Evolutionary conservation across 2,329 filamentous ascomycete genomes (phyloP).

Genomic region (Microsporum ferrugineum): DNA sequence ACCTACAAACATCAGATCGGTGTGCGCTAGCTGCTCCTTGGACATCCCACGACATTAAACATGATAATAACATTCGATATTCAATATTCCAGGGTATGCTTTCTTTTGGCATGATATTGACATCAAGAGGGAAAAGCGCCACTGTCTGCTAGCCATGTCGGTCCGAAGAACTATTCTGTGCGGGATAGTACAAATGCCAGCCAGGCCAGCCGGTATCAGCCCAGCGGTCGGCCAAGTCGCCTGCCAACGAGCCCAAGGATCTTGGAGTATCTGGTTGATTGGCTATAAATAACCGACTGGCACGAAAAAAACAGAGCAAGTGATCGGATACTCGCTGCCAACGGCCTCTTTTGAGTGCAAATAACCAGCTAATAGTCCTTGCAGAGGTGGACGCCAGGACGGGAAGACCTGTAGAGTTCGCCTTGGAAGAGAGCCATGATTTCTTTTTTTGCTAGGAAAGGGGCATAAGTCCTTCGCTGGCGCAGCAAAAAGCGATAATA

Average conservation of each 20-base stretch:
- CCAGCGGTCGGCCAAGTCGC: neutral
- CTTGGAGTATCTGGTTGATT: neutral
- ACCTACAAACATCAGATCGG: no score
- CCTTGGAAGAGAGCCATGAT: neutral
- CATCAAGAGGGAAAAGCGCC: neutral
- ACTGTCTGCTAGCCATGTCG: neutral
- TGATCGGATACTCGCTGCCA: neutral
- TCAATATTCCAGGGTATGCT: neutral
- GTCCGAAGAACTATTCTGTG: neutral
- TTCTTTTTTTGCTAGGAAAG: neutral
- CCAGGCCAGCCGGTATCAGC: neutral
- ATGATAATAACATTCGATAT: neutral
- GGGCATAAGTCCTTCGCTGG: neutral
- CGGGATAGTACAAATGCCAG: neutral
- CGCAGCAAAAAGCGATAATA: neutral
- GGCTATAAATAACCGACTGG: neutral
- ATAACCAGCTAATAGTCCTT: neutral
- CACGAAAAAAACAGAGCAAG: neutral
- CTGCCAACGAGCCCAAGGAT: neutral
- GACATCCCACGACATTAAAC: no score
- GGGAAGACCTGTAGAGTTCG: neutral
- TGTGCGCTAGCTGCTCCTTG: no score
- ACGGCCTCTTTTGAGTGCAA: neutral
- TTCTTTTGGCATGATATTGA: neutral
- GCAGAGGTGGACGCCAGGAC: neutral